A percentile compares a stretch with the other conserved stretches of the same genome.
These are phyloP conservation scores for Blastocystis sp. DNA, from an alignment of 352 stramenopile genomes.

Conservation along the genomic window DNA sequence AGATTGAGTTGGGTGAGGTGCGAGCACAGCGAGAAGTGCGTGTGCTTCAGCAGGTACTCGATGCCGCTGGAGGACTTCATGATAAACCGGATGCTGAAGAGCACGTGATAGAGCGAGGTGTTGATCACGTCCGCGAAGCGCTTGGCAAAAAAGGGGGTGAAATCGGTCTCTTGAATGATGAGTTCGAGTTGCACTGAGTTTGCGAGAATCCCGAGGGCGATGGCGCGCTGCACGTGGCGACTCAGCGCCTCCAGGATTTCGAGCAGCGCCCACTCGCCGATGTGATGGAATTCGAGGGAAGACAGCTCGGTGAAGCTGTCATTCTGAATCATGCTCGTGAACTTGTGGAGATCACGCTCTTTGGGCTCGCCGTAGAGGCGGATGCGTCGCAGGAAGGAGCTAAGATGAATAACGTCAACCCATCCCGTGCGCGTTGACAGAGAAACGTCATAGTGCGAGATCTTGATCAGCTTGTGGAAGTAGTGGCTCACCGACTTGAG, in stretches of 20 bases:
- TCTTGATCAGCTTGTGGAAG: slow-evolving; percentile 60
- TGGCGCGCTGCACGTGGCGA: slow-evolving; percentile 35
- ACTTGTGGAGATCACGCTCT: slow-evolving; percentile 32
- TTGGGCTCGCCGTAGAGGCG: slow-evolving; percentile 46
- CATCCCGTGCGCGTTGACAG: slow-evolving; percentile 23
- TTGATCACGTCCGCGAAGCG: slow-evolving; percentile 41
- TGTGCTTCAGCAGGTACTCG: slow-evolving; percentile 6
- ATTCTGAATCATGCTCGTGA: slow-evolving; percentile 53
- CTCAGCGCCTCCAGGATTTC: slow-evolving; percentile 48
- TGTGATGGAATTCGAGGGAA: slow-evolving; percentile 38
- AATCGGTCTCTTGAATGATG: slow-evolving; percentile 42
- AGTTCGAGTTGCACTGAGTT: neutral
- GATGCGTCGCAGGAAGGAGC: slow-evolving; percentile 44
- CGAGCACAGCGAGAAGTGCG: slow-evolving; percentile 1
- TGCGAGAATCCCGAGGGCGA: neutral
- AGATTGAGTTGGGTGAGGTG: slow-evolving; percentile 13
- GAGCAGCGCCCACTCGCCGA: slow-evolving; percentile 66
- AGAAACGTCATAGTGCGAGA: slow-evolving; percentile 59
- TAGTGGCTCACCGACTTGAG: slow-evolving; percentile 52
- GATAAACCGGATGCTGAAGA: slow-evolving; percentile 16
- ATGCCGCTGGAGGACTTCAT: slow-evolving; percentile 14
- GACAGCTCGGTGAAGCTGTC: slow-evolving; percentile 53
- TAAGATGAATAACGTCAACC: slow-evolving; percentile 46
- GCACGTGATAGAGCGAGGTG: neutral
- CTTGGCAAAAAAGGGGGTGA: slow-evolving; percentile 60